Percentiles rank a stretch among this genome's conserved stretches.
Conservation (phyloP, 148 eudicot species). For the Bassia scoparia region DNA sequence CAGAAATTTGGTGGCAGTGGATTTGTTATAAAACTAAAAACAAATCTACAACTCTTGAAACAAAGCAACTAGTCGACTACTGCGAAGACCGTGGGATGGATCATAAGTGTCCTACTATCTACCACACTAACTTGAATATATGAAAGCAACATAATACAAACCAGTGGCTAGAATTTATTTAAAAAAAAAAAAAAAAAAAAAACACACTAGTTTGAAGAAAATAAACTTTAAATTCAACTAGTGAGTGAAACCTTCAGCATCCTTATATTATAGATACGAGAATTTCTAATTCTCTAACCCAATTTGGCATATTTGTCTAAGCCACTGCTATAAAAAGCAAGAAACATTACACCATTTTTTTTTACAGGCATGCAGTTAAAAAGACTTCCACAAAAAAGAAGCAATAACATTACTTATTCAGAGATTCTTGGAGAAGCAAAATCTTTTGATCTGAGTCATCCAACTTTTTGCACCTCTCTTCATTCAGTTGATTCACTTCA, state of each 20-base stretch:
- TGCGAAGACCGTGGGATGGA: no score
- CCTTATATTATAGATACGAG: background rate
- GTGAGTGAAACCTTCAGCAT: background rate
- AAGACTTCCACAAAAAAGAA: background rate
- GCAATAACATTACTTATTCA: conserved; percentile 50
- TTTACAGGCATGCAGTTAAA: background rate
- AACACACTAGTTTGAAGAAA: background rate
- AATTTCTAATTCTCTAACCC: background rate
- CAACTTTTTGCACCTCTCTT: conserved; percentile 59
- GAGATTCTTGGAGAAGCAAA: conserved; percentile 65
- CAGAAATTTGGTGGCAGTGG: no score
- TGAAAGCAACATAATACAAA: no score
- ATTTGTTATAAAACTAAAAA: no score
- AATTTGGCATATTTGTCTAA: background rate
- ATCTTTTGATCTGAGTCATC: conserved; percentile 71
- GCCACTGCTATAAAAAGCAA: conserved; percentile 1
- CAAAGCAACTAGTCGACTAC: no score
- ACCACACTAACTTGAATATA: no score
- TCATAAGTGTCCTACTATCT: no score
- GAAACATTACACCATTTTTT: background rate
- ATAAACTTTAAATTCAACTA: no score
- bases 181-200: background rate
- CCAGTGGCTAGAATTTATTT: no score
- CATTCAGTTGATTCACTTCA: conserved; percentile 48
- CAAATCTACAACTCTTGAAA: no score